These are phyloP conservation scores for Syncephalastrum racemosum DNA, from an alignment of 371 early-diverging fungal species.

Conservation along the genomic window DNA sequence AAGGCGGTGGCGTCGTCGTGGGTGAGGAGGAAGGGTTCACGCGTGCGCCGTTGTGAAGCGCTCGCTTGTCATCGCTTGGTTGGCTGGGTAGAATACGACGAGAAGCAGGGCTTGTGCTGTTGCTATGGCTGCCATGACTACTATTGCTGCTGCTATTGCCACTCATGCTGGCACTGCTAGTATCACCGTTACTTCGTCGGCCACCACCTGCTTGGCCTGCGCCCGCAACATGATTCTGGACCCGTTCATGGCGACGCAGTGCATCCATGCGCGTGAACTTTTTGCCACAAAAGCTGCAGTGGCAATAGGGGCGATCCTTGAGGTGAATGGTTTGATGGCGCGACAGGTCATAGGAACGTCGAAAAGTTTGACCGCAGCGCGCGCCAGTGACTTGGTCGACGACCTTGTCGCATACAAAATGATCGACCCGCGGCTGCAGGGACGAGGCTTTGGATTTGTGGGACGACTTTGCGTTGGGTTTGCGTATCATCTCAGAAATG, in stretches of 20 bases:
- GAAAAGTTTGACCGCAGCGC: slow-evolving; percentile 42
- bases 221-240: slow-evolving; percentile 30
- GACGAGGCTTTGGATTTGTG: not conserved
- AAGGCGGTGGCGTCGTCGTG: no score
- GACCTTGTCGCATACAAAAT: slow-evolving; percentile 39
- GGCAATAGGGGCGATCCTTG: slow-evolving; percentile 43
- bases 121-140: no score
- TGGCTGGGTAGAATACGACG: no score
- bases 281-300: slow-evolving; percentile 45
- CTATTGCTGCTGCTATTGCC: no score
- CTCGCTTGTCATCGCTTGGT: no score
- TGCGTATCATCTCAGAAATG: not conserved
- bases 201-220: not conserved
- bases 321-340: slow-evolving; percentile 49
- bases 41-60: no score
- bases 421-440: not conserved
- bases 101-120: no score
- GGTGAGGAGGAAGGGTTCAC: no score
- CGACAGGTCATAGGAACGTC: slow-evolving; percentile 45
- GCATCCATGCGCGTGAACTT: slow-evolving; percentile 52
- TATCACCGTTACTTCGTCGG: not conserved
- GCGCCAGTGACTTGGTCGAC: slow-evolving; percentile 18
- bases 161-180: no score
- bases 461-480: not conserved
- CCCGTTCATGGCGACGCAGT: slow-evolving; percentile 46